phyloP scores from a whole-genome alignment of 441 rosid genomes.

The Geranium incanum region DNA sequence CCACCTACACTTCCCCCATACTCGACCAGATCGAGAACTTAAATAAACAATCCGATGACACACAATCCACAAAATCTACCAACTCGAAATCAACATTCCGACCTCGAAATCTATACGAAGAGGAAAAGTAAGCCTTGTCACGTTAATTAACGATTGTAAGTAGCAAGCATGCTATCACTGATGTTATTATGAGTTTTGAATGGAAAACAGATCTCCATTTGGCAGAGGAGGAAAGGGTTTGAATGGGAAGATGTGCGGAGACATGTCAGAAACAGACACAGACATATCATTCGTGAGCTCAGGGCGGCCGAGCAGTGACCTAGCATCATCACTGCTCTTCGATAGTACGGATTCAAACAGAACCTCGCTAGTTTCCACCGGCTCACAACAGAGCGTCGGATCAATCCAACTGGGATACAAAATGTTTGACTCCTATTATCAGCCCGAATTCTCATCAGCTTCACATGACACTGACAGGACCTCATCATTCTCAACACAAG shows the following conservation, averaged over 20 bases:
- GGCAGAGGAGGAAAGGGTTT: conserved; percentile 28
- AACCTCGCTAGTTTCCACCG: conserved; percentile 37
- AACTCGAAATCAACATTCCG: conserved; percentile 32
- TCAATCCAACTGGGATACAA: conserved; percentile 47
- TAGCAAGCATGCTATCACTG: background rate
- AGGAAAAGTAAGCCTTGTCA: conserved; percentile 42
- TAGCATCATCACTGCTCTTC: conserved; percentile 34
- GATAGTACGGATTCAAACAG: conserved; percentile 43
- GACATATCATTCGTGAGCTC: conserved; percentile 79
- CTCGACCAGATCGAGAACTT: conserved; percentile 42
- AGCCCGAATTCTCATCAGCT: conserved; percentile 42
- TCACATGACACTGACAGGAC: conserved; percentile 52
- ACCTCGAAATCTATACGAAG: conserved; percentile 45
- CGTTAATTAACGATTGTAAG: background rate
- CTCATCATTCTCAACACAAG: conserved; percentile 44
- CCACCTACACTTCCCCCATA: conserved; percentile 60
- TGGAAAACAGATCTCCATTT: conserved; percentile 46
- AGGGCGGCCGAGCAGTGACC: conserved; percentile 65
- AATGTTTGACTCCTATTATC: conserved; percentile 35
- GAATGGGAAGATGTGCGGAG: conserved; percentile 30
- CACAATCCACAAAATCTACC: conserved; percentile 27
- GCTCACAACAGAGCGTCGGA: conserved; percentile 55
- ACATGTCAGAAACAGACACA: conserved; percentile 54
- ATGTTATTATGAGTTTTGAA: conserved; percentile 4
- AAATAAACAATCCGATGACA: conserved; percentile 15